Evolutionary conservation across 176 grass and related monocot species (phyloP), one percentile per base, ranked within the genome.

Genomic region (Olyra latifolia): DNA sequence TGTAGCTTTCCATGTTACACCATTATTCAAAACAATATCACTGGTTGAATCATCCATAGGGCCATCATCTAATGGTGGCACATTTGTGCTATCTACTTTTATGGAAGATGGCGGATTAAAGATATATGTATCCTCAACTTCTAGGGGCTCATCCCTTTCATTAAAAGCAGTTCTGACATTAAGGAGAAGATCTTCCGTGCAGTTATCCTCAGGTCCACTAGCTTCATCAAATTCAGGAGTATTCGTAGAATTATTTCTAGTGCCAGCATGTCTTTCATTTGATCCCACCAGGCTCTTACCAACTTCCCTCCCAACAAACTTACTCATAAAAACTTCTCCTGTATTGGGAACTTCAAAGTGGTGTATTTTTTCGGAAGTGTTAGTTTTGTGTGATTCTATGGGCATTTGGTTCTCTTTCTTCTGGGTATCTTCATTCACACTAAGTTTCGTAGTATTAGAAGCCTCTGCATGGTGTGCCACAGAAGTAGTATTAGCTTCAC

Each of bases 21-120:
- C 58, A 85, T 49, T 71, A 81, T 76, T 81, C 45, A 70, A 84
- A 56, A 75, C 54, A 71, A 55, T 5, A 85, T 59, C 82, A 75
- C 16, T 59, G 53, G 87, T 63, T 28, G 82, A 71, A 81, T 65
- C 28, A 56, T 81, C 66, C 28, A 64, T 29, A 76, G 16, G 55
- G 85, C 45, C 56, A 58, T 80, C 46, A 38, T 57, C 64, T 30
- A 89, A 39, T 74, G 42, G 66, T 2, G 10, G 45, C 22, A 28
- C n/a, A 70, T 71, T 57, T 56, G 44, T 77, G 29, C 77, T 76
- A 24, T 71, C 71, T 49, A 81, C 66, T 81, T 85, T 62, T 76
- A 64, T 77, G 66, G 87, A 71, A 77, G 59, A 81, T 63, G 66
- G 41, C 17, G 71, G 72, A 85, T 50, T 52, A 63, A 42, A 57